Evolutionary conservation across 2,329 filamentous ascomycete species (phyloP).

Genomic region (Blastomyces parvus): DNA sequence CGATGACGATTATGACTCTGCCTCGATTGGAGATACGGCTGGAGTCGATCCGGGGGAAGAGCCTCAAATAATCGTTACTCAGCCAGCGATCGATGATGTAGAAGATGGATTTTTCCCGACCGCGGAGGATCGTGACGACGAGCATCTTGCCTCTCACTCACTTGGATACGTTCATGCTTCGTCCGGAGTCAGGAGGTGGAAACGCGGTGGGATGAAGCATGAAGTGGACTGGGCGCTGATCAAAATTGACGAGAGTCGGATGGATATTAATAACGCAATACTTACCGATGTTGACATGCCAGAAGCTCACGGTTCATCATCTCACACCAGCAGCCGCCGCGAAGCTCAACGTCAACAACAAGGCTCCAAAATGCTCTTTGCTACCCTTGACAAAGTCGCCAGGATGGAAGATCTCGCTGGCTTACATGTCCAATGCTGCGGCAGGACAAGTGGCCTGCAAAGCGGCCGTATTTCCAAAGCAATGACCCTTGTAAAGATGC

Average conservation of each 20-base stretch:
- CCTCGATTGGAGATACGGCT: constrained; percentile 61
- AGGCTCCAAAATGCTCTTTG: constrained; percentile 21
- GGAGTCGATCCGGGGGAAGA: constrained; percentile 67
- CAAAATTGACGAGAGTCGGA: constrained; percentile 61
- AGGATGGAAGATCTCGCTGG: constrained; percentile 54
- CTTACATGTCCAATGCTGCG: constrained; percentile 75
- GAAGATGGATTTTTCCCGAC: constrained; percentile 72
- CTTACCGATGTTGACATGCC: constrained; percentile 13
- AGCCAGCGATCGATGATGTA: constrained; percentile 83
- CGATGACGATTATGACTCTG: constrained; percentile 47
- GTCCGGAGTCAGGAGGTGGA: constrained; percentile 73
- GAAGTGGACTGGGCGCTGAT: constrained; percentile 96
- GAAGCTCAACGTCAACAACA: constrained; percentile 40
- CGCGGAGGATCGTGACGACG: constrained; percentile 65
- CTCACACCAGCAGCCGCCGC: constrained; percentile 8
- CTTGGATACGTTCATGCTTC: constrained; percentile 82
- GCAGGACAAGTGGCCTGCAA: constrained; percentile 75
- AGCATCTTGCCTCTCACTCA: constrained; percentile 71
- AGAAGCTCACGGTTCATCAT: constrained; percentile 21
- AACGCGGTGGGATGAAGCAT: constrained; percentile 62
- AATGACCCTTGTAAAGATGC: constrained; percentile 77
- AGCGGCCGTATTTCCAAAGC: constrained; percentile 66
- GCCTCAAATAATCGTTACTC: constrained; percentile 72
- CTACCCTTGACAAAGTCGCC: constrained; percentile 50
- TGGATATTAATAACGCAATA: constrained; percentile 64